phyloP scores from a whole-genome alignment of 2,329 filamentous ascomycete species.

The Dactylellina haptotyla region DNA sequence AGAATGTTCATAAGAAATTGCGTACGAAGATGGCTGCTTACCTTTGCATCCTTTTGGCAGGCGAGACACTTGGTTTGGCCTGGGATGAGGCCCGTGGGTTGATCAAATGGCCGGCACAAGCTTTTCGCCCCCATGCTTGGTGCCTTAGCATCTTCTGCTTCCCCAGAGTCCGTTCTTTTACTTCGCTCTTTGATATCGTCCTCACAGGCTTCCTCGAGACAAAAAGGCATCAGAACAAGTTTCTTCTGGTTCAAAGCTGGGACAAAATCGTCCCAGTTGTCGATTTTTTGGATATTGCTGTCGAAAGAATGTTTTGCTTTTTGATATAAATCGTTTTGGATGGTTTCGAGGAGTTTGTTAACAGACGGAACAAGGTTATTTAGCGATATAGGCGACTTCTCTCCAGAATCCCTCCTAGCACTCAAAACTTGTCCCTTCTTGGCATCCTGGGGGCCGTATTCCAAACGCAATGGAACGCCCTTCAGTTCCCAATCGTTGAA shows the following conservation, averaged over 20 bases:
- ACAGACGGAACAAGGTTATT: constrained; percentile 77
- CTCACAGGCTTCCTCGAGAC: constrained; percentile 77
- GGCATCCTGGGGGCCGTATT: constrained; percentile 94
- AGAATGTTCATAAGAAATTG: neutral
- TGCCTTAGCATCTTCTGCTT: constrained; percentile 76
- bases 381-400: constrained; percentile 83
- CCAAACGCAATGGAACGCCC: constrained; percentile 90
- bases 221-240: constrained; percentile 90
- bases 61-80: constrained; percentile 86
- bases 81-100: constrained; percentile 80
- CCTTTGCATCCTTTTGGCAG: constrained; percentile 58
- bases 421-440: constrained; percentile 84
- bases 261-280: constrained; percentile 89
- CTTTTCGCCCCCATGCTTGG: constrained; percentile 81
- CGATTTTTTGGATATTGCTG: constrained; percentile 81
- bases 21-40: constrained; percentile 16
- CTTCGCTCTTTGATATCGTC: constrained; percentile 95
- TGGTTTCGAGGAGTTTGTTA: constrained; percentile 83
- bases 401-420: constrained; percentile 85
- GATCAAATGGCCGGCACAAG: constrained; percentile 82
- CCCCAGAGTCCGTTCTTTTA: constrained; percentile 69
- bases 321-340: constrained; percentile 82
- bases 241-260: constrained; percentile 92
- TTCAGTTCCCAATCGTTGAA: constrained; percentile 99
- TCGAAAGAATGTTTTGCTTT: constrained; percentile 82